Conservation (phyloP, 768 basidiomycete species). For the Butyriboletus loyo region DNA sequence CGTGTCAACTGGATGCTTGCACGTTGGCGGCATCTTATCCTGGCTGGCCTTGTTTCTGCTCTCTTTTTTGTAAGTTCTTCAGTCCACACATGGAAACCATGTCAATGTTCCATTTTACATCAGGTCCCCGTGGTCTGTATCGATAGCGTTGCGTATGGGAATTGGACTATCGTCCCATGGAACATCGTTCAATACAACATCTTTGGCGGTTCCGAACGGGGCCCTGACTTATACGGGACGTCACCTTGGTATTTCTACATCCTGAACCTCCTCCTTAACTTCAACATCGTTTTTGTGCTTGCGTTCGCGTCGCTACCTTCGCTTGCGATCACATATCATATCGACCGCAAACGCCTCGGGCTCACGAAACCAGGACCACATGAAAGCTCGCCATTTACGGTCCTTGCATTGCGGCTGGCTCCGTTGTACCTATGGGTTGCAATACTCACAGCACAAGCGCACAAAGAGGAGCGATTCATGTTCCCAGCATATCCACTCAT, state of each 20-base stretch:
- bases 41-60: constrained; percentile 51
- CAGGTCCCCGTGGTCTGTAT: constrained; percentile 82
- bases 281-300: constrained; percentile 82
- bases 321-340: constrained; percentile 64
- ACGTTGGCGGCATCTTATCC: constrained; percentile 57
- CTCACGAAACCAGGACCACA: constrained; percentile 44
- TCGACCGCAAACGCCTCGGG: constrained; percentile 79
- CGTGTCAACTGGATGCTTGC: constrained; percentile 53
- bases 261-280: constrained; percentile 87
- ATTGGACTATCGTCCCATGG: constrained; percentile 77
- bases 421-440: constrained; percentile 90
- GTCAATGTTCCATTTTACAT: neutral
- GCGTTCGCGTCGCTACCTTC: constrained; percentile 81
- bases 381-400: constrained; percentile 75
- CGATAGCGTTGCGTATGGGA: constrained; percentile 87
- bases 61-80: constrained; percentile 56
- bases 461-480: constrained; percentile 99
- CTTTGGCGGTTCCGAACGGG: constrained; percentile 72
- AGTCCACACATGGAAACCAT: neutral
- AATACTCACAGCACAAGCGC: constrained; percentile 77
- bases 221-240: constrained; percentile 93
- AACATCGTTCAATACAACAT: constrained; percentile 95
- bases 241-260: constrained; percentile 86
- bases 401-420: constrained; percentile 73
- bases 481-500: constrained; percentile 90